Evolutionary conservation across 371 early-diverging fungal genomes (phyloP).

Genomic region (Mucor irregularis): DNA sequence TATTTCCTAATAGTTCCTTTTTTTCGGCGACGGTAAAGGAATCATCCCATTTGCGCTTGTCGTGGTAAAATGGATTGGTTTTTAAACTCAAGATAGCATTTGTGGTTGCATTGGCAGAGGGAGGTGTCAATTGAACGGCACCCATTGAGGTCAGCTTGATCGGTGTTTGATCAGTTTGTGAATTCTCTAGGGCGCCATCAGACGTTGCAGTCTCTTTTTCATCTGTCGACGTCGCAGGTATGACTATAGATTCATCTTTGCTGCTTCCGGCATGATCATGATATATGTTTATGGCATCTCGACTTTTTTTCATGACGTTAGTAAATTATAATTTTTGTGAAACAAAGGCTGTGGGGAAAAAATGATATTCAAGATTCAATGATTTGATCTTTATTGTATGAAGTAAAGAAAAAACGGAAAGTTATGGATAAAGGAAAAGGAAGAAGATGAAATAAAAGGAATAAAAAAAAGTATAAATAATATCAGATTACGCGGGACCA

Average conservation of each 20-base stretch:
- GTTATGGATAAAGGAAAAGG: not conserved
- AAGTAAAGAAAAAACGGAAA: not conserved
- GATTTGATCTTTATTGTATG: too few species aligned
- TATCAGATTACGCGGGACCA: constrained; percentile 3
- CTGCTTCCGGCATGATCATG: constrained; percentile 3
- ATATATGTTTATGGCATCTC: not conserved
- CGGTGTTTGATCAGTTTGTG: too few species aligned
- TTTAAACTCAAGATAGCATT: constrained; percentile 7
- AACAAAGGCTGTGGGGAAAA: not conserved
- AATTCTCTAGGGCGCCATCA: not conserved
- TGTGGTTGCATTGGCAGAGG: constrained; percentile 3
- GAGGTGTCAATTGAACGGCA: constrained; percentile 9
- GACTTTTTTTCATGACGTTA: constrained; percentile 20
- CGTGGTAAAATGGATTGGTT: constrained; percentile 11
- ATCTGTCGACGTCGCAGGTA: not conserved
- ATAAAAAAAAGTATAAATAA: not conserved
- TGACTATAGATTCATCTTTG: not conserved
- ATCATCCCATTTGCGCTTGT: constrained; percentile 36
- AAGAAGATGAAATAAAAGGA: not conserved
- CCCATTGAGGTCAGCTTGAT: constrained; percentile 1
- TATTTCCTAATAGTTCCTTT: constrained; percentile 24
- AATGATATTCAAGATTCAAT: not conserved
- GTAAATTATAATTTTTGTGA: constrained; percentile 6
- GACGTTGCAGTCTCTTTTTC: not conserved
- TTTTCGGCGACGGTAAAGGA: constrained; percentile 28